Percentiles rank a stretch among this genome's conserved stretches.
Evolutionary conservation across 2,329 filamentous ascomycete species (phyloP).

Genomic region (Colletotrichum brevisporum): DNA sequence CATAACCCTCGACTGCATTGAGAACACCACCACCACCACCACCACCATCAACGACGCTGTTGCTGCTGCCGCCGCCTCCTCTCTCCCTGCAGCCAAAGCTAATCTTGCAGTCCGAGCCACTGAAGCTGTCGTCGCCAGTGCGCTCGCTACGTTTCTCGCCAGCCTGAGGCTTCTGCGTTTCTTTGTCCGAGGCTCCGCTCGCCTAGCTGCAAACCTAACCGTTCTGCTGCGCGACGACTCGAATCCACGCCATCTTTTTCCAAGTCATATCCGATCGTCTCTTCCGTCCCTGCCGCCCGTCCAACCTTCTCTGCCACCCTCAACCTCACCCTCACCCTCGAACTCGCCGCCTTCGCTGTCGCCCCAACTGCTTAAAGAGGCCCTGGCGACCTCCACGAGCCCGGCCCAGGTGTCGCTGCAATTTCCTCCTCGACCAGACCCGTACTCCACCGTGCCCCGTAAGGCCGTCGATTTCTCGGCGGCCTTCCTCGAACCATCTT

Average conservation of each 20-base stretch:
- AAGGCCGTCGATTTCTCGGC: constrained; percentile 64
- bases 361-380: constrained; percentile 30
- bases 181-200: constrained; percentile 38
- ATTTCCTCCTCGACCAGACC: constrained; percentile 34
- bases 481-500: constrained; percentile 54
- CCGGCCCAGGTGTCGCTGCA: constrained; percentile 33
- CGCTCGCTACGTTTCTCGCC: constrained; percentile 2
- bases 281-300: constrained; percentile 2
- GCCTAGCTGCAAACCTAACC: constrained; percentile 35
- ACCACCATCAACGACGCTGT: constrained; percentile 16
- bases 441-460: constrained; percentile 43
- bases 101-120: constrained; percentile 36
- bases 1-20: constrained; percentile 34
- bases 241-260: constrained; percentile 13
- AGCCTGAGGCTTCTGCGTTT: constrained; percentile 21
- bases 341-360: background rate
- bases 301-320: constrained; percentile 11
- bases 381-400: constrained; percentile 36
- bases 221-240: constrained; percentile 25
- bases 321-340: background rate
- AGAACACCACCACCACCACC: constrained; percentile 5
- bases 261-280: constrained; percentile 17
- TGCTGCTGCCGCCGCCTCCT: background rate
- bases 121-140: constrained; percentile 1
- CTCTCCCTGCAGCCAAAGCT: constrained; percentile 10